Percentiles rank a stretch among this genome's conserved stretches.
Evolutionary conservation across 306 rosid genomes (phyloP).

Genomic region (Vigna angularis): DNA sequence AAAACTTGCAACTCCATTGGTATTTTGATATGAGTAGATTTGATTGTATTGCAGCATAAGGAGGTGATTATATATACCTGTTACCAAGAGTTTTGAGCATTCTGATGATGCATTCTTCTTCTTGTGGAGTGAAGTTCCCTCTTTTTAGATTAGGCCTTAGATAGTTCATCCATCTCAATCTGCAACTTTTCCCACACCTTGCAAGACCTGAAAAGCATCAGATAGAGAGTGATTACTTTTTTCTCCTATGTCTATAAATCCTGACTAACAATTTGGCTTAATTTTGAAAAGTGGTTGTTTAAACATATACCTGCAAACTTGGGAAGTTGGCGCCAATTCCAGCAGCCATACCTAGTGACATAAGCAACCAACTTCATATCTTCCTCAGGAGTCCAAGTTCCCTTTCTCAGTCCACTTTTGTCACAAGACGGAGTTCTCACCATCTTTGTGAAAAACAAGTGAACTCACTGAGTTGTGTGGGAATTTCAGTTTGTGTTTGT

Average conservation of each 20-base stretch:
- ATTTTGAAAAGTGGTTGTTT: too few relatives aligned
- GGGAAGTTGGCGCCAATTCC: conserved; percentile 98
- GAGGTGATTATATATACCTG: not conserved
- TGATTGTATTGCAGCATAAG: not conserved
- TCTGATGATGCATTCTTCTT: not conserved
- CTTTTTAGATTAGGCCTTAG: not conserved
- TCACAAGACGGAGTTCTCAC: conserved; percentile 72
- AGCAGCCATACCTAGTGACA: conserved; percentile 76
- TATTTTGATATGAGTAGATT: not conserved
- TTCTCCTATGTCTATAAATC: not conserved
- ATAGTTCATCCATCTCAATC: not conserved
- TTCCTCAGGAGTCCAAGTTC: conserved; percentile 87
- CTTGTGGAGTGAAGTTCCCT: not conserved
- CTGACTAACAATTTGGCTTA: not conserved
- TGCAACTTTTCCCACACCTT: not conserved
- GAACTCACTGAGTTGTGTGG: not conserved
- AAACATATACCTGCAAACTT: conserved; percentile 56
- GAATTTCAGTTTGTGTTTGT: not conserved
- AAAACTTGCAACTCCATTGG: not conserved
- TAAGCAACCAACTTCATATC: conserved; percentile 76
- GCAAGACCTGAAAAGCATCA: not conserved
- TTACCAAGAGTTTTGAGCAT: not conserved
- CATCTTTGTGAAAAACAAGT: conserved; percentile 48
- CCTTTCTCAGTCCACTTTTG: conserved; percentile 75
- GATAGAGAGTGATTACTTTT: not conserved